Base-by-base conservation (phyloP, 75 land plant species). In the Sequoiadendron giganteum region DNA sequence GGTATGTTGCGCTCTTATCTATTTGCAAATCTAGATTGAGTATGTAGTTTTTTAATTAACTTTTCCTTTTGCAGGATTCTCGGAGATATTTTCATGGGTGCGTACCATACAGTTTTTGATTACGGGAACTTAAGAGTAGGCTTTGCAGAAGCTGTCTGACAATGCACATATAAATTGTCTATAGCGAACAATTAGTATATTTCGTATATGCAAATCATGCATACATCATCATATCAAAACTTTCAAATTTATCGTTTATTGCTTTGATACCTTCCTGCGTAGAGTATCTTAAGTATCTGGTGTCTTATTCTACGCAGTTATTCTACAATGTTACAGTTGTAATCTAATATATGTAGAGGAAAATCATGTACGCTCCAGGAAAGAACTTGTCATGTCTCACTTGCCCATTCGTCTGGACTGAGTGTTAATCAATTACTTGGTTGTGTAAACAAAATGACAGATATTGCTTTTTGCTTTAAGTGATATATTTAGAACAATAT, bases 61-160 rank as follows among this genome's bases (percentile, higher is more conserved):
- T 65, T 73, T 16, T 39, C 10, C 14, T 36, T 8, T 87, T 89
- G 87, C 94, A 95, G 96, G 96, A 94, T 95, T 88, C 91, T 95
- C 52, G 97, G 97, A 75, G 97, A 95, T 87, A 87, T 92, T 8
- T 94, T 95, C 89, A 94, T 95, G 97, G 96, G 97, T 5, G 94
- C 76, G 10, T 95, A 93, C 75, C 97, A 95, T 76, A 95, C 97
- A 13, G 94, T 95, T 34, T 95, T 95, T 65, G 97, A 95, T 82
- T 95, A 75, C 77, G 96, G 93, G 0, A 91, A 95, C 58, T 86
- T 80, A n/a, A 90, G 89, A 43, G 65, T 95, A 28, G 97, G 97
- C 36, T 95, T 95, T 86, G 97, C 97, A 25, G 84, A 90, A 83
- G 96, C 97, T 90, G 93, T 89, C 75, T 95, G 85, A 89, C 2